These are phyloP conservation scores for Trichosanthes truncata DNA, from an alignment of 306 rosid species.

Conservation along the genomic window DNA sequence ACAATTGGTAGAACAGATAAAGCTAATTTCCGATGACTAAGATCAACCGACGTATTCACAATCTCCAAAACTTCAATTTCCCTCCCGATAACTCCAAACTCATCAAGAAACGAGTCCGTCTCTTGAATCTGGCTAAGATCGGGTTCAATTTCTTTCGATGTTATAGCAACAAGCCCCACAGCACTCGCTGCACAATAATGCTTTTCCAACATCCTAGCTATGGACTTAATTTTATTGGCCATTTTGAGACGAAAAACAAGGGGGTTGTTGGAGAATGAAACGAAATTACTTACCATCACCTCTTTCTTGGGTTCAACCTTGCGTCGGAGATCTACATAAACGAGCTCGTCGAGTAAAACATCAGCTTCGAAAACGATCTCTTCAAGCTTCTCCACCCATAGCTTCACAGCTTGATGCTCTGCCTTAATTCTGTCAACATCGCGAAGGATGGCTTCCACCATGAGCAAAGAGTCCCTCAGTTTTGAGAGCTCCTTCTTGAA, in stretches of 20 bases:
- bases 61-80: not conserved
- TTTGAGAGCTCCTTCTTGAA: slow-evolving; percentile 2
- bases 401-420: not conserved
- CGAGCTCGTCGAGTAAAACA: slow-evolving; percentile 1
- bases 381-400: slow-evolving; percentile 9
- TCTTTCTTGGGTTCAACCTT: not conserved
- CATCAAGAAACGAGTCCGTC: not conserved
- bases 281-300: not conserved
- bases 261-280: not conserved
- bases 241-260: not conserved
- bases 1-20: slow-evolving; percentile 10
- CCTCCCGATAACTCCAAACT: not conserved
- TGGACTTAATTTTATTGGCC: not conserved
- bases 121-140: not conserved
- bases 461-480: not conserved
- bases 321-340: slow-evolving; percentile 5
- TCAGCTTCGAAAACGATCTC: not conserved
- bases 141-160: not conserved
- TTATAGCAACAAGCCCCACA: slow-evolving; percentile 9
- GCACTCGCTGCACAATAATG: not conserved
- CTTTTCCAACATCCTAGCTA: not conserved
- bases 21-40: not conserved
- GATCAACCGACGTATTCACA: not conserved
- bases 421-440: not conserved
- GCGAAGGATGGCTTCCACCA: not conserved